These are phyloP conservation scores for Cutaneotrichosporon spelunceum DNA, from an alignment of 1,284 basidiomycete genomes.

Conservation along the genomic window DNA sequence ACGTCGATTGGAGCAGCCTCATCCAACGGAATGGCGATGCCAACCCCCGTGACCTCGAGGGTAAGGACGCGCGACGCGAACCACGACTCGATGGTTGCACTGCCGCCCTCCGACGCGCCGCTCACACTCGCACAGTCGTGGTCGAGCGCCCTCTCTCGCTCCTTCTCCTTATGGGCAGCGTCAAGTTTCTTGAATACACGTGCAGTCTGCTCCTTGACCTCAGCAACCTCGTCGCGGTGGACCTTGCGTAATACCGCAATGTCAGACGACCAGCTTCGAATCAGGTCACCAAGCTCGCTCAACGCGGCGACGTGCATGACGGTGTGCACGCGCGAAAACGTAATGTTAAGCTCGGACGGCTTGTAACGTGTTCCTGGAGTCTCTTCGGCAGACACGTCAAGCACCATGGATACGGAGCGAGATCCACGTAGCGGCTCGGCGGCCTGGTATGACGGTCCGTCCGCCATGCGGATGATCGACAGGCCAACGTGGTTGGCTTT, in stretches of 20 bases:
- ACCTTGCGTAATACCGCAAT: slow-evolving; percentile 67
- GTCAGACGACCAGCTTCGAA: slow-evolving; percentile 72
- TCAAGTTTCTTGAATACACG: slow-evolving; percentile 58
- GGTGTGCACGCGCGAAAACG: slow-evolving; percentile 73
- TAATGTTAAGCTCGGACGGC: slow-evolving; percentile 53
- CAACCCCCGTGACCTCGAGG: slow-evolving; percentile 66
- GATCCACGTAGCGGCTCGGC: slow-evolving; percentile 59
- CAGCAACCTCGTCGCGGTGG: slow-evolving; percentile 68
- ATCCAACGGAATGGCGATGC: slow-evolving; percentile 73
- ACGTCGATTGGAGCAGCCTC: slow-evolving; percentile 53
- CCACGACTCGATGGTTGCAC: slow-evolving; percentile 55
- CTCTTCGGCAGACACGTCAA: slow-evolving; percentile 61
- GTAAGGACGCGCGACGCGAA: slow-evolving; percentile 64
- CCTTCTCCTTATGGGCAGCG: slow-evolving; percentile 5
- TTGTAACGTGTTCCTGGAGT: slow-evolving; percentile 29
- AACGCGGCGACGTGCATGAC: slow-evolving; percentile 89
- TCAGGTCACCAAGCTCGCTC: slow-evolving; percentile 77
- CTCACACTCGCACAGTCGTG: not conserved
- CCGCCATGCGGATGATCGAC: slow-evolving; percentile 30
- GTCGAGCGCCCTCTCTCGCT: not conserved
- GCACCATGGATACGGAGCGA: slow-evolving; percentile 74
- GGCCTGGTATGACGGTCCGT: slow-evolving; percentile 25
- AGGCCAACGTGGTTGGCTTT: slow-evolving; percentile 44
- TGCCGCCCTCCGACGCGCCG: not conserved
- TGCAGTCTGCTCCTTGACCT: slow-evolving; percentile 75